Base-by-base conservation (phyloP, 495 filamentous ascomycete species). In the Penicillium arizonense region DNA sequence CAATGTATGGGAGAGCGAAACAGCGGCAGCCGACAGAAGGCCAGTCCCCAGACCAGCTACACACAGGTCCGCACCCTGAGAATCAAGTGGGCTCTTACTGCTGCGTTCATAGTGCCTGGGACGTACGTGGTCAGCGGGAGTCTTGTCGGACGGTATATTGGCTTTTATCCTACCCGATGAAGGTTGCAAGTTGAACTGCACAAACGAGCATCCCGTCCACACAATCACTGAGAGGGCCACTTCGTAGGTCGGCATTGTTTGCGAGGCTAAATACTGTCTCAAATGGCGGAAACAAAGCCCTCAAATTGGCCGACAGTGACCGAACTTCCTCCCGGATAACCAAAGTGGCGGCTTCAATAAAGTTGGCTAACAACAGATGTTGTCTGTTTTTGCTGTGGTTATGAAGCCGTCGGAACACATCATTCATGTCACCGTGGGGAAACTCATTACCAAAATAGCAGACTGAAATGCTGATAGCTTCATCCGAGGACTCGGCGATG, bases 391-490 rank as follows among this genome's bases (percentile, higher is more conserved):
- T 78, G 58, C 65, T 72, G 40, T 71, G 67, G 16, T 37, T 55
- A 34, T 70, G 68, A 8, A 80, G 56, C 3, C 59, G 59, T 16
- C 75, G 74, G 35, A 77, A 69, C 1, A 80, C 59, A 21, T 70
- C 50, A 21, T 59, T 41, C 12, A 76, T 47, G 50, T 76, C 72
- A 30, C 74, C 72, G 35, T 56, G 59, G 12, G 71, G 71, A 44
- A 74, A 71, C 36, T 74, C 69, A 48, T 77, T 76, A 52, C 68
- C 65, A 50, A 77, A 78, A 9, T 30, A 30, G 28, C 6, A 30
- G 28, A 30, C 8, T 7, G 5, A 8, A 5, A 30, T 30, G 8
- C 7, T 6, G 2, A 30, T 5, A 30, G 9, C 0, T 7, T 10
- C 8, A 10, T 30, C 28, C 8, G 28, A 30, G 28, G 28, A 8